Base-by-base conservation (phyloP, 352 stramenopile species). In the Phytophthora sp. region DNA sequence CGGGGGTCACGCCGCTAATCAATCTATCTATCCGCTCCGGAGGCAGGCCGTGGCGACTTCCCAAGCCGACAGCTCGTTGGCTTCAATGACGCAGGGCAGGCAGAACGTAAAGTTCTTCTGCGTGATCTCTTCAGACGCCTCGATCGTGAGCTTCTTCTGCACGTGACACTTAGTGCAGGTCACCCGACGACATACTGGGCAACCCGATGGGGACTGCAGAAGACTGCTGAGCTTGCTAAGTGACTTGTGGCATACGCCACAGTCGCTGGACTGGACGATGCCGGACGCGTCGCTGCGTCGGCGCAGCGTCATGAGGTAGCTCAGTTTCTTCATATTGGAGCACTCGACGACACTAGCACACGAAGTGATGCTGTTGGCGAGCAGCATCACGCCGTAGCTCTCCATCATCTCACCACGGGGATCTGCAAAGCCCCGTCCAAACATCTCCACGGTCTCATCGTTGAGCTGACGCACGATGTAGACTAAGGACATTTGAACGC, bases 31-130 rank as follows among this genome's bases (percentile, higher is more conserved):
- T 16, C 11, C 45, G 16, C 27, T 68, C 4, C 46, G 60, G 13
- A 82, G 66, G 16, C 50, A 68, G 18, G 74, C 73, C 0, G 62
- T 59, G 1, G 77, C 77, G 3, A 88, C 77, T 18, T 88, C 63
- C 69, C 77, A 81, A 3, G 77, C 73, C 23, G 74, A 76, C 9
- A 81, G 31, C 7, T 73, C 57, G 24, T 74, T 78, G 24, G 79
- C 69, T 36, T 85, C 72, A 13, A 88, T 60, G 13, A 89, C 69
- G 56, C 82, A 91, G 11, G 57, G 50, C 20, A 81, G 50, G 57
- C 82, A 91, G 60, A 89, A 89, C 24, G 69, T 67, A 38, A 91
- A 71, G 46, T 59, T 51, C n/a, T 83, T 81, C 62, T 84, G 74
- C 30, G 76, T 83, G n/a, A 78, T 52, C 2, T 73, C 74, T 12